Evolutionary conservation across 2,329 filamentous ascomycete genomes (phyloP).

Genomic region (Penicillium palitans): DNA sequence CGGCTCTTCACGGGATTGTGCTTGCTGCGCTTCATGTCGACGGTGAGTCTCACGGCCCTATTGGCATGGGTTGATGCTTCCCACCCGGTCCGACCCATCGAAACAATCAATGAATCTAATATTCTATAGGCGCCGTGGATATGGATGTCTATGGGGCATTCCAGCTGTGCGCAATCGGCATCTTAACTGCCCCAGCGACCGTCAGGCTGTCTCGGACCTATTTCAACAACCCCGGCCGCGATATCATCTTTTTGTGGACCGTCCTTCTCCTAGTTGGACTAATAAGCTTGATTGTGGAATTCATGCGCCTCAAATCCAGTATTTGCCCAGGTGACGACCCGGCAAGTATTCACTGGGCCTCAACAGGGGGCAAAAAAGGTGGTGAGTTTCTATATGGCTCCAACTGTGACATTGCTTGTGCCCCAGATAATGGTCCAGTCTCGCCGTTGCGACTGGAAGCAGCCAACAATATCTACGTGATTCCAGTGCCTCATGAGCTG

Average conservation of each 20-base stretch:
- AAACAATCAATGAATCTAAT: constrained; percentile 7
- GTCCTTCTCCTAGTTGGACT: constrained; percentile 58
- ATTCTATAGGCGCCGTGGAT: constrained; percentile 58
- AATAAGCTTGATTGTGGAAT: constrained; percentile 62
- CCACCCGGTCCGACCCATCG: too few relatives aligned
- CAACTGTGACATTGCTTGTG: constrained; percentile 16
- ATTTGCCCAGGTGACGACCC: constrained; percentile 46
- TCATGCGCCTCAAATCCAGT: constrained; percentile 55
- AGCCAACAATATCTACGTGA: constrained; percentile 62
- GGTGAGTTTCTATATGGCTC: constrained; percentile 14
- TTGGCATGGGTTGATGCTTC: background rate
- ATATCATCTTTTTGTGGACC: constrained; percentile 68
- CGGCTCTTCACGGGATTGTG: constrained; percentile 64
- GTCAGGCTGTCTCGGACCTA: constrained; percentile 64
- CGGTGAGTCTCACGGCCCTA: constrained; percentile 45
- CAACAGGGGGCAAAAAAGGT: constrained; percentile 29
- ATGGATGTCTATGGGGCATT: constrained; percentile 70
- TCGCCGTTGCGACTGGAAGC: constrained; percentile 59
- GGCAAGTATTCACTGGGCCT: constrained; percentile 37
- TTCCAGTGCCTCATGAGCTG: constrained; percentile 57
- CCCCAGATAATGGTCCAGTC: constrained; percentile 36
- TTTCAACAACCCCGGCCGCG: constrained; percentile 63
- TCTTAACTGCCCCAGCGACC: constrained; percentile 63
- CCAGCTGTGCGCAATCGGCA: constrained; percentile 66
- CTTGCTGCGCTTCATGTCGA: constrained; percentile 60